Evolutionary conservation across 2,329 filamentous ascomycete species (phyloP), one percentile per base, ranked within the genome.

Genomic region (Dendrostoma leiphaemia): DNA sequence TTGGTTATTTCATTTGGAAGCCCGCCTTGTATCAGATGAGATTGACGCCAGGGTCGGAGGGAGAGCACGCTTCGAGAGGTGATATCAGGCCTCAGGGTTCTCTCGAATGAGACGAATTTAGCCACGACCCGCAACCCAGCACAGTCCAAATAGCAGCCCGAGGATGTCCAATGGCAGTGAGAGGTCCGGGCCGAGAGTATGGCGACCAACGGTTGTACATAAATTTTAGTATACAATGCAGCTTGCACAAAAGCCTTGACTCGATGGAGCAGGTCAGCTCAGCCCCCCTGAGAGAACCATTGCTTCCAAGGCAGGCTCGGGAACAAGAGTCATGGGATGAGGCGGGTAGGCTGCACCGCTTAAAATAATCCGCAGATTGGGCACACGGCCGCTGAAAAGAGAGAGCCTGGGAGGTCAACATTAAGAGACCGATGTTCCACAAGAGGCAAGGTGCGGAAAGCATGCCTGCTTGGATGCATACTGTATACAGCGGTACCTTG

Each of bases 1-100:
- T 71, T 69, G 65, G 65, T 70, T 71, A 73, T 74, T 72, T 72
- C 62, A 71, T 72, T 74, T 73, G 64, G 65, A 68, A 68, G 64
- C 66, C n/a, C 67, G 71, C 68, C 35, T 69, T 72, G 72, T 74
- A 72, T 74, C 72, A 74, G 70, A 71, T 69, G 67, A 71, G 69
- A 72, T 69, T 69, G 67, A 63, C 64, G 66, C 67, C 67, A 68
- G 70, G 69, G 64, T 65, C 48, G 62, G 62, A 63, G 64, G 62
- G 55, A 62, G 60, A 63, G 63, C 60, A 61, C 65, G 54, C 64
- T 60, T 58, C 59, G 60, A 53, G 54, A 40, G 43, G 45, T 49
- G 40, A 50, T 50, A 50, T 51, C 45, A 53, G 32, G 19, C 31
- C 43, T 53, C 49, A 56, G 49, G 56, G 49, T 53, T 50, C 49